phyloP scores from a whole-genome alignment of 2,329 filamentous ascomycete genomes.

The Dendryphion nanum region DNA sequence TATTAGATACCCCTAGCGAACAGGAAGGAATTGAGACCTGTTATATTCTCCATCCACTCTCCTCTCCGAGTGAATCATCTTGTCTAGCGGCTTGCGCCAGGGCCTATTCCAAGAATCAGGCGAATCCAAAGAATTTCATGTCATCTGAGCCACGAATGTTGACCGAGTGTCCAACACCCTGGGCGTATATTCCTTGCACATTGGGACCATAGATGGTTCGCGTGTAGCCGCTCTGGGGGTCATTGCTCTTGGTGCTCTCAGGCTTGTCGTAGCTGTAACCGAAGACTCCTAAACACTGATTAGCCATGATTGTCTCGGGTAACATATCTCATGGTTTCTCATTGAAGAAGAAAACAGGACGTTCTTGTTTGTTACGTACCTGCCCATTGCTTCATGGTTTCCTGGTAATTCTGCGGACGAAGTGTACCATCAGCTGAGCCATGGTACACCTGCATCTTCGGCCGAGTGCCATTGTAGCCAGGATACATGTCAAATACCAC shows the following conservation, averaged over 20 bases:
- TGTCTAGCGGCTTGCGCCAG: too few relatives aligned
- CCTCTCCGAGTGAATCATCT: too few relatives aligned
- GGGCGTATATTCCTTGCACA: slow-evolving; percentile 36
- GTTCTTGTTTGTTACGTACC: slow-evolving; percentile 2
- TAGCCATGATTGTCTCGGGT: not conserved
- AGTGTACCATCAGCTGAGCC: slow-evolving; percentile 53
- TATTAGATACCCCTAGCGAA: too few relatives aligned
- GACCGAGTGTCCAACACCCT: slow-evolving; percentile 35
- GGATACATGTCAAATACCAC: slow-evolving; percentile 47
- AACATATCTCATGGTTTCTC: not conserved
- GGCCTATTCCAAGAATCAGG: too few relatives aligned
- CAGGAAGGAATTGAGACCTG: too few relatives aligned
- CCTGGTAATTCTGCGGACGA: slow-evolving; percentile 55
- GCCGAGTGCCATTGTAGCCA: slow-evolving; percentile 48
- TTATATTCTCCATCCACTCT: too few relatives aligned
- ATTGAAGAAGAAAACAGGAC: not conserved
- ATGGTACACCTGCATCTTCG: slow-evolving; percentile 60
- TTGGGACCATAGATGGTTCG: slow-evolving; percentile 28
- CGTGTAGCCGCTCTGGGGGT: slow-evolving; percentile 32
- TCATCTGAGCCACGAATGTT: slow-evolving; percentile 32
- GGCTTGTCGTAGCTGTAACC: slow-evolving; percentile 33
- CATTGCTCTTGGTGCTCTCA: slow-evolving; percentile 25
- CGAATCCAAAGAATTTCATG: slow-evolving; percentile 35
- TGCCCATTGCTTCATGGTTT: slow-evolving; percentile 45
- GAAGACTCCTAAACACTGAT: slow-evolving; percentile 19